Evolutionary conservation across 768 basidiomycete genomes (phyloP), one percentile per base, ranked within the genome.

Genomic region (Boletales sp.): DNA sequence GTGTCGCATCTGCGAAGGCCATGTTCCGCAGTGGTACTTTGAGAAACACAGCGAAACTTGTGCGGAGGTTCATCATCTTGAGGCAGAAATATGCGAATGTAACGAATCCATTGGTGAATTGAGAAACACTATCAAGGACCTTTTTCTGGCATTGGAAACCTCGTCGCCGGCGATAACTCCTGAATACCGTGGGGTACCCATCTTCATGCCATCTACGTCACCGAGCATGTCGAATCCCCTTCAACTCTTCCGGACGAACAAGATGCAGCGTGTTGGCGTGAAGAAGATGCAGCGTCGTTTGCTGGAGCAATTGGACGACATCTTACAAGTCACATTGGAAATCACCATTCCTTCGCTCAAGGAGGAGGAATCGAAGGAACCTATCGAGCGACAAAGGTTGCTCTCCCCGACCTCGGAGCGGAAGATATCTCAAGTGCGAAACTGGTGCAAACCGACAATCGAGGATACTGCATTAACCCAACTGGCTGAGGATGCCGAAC

Each of bases 21-120:
- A 89, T 58, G 89, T 98, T 50, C 94, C 95, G 3, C 90, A 95
- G 54, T 99, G 96, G 96, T 99, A 94, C 74, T 99, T 99, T 67
- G 96, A 98, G 74, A 98, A 97, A 74, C 96, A 99, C 74, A 98
- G 93, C 79, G 96, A 99, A 71, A 98, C 94, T 11, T 99, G 96
- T 60, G 91, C 84, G 57, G 95, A 97, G 71, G 86, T 90, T 4
- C 96, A 99, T 70, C 85, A 91, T 40, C 77, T 99, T 54, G 96
- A 99, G 70, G 93, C 94, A 15, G 94, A 96, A 68, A 94, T 98
- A 57, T 72, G 79, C 35, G 90, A 93, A 62, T 91, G 87, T 74
- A 96, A 98, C 71, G 96, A 99, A 67, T 86, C 86, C 19, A 86
- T 98, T 49, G 70, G 77, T 14, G 96, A 98, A 63, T 77, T 98